Conservation (phyloP, 1,284 basidiomycete species). For the Neonothopanus nambi region DNA sequence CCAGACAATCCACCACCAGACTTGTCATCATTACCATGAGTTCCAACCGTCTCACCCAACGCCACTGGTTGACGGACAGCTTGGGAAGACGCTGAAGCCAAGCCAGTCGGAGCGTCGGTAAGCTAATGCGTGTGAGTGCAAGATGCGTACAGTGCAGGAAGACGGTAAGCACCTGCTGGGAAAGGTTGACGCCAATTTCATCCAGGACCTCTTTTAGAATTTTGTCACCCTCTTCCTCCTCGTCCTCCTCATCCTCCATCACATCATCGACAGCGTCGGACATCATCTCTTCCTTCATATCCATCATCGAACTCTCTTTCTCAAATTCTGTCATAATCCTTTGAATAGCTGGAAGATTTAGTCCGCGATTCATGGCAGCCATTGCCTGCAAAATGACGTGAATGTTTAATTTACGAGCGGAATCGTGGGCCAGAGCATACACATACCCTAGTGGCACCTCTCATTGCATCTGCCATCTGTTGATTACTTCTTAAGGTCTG, state of each 20-base stretch:
- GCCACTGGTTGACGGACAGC: constrained; percentile 79
- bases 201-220: constrained; percentile 96
- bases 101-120: constrained; percentile 77
- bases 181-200: constrained; percentile 92
- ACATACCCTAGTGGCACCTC: constrained; percentile 91
- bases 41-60: constrained; percentile 62
- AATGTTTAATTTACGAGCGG: too few species aligned
- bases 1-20: constrained; percentile 38
- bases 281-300: constrained; percentile 99
- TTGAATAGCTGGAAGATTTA: constrained; percentile 95
- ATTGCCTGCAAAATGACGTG: constrained; percentile 69
- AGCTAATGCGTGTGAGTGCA: constrained; percentile 48
- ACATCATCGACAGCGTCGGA: constrained; percentile 97
- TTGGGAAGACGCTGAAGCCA: constrained; percentile 62
- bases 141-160: constrained; percentile 4
- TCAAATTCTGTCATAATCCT: constrained; percentile 98
- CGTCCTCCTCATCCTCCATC: constrained; percentile 96
- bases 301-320: constrained; percentile 96
- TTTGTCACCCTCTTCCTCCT: constrained; percentile 95
- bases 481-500: constrained; percentile 97
- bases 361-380: constrained; percentile 95
- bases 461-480: constrained; percentile 99
- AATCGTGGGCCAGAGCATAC: too few species aligned
- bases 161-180: constrained; percentile 74
- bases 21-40: constrained; percentile 34